These are phyloP conservation scores for Scheffersomyces spartinae DNA, from an alignment of 805 yeast genomes.

Conservation along the genomic window DNA sequence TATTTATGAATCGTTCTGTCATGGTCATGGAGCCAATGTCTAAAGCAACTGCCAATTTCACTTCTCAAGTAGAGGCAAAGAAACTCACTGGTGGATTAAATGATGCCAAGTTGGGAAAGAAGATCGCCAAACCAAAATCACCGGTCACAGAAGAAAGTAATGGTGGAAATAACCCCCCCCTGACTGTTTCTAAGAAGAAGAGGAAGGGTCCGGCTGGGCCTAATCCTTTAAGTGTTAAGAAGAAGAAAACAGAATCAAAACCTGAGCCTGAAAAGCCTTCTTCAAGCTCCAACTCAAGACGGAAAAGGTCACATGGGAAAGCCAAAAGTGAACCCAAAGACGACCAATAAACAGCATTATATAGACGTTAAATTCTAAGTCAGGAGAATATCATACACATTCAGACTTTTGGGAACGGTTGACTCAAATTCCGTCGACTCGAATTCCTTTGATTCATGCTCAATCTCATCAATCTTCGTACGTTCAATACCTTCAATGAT, in stretches of 20 bases:
- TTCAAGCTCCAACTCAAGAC: conserved; percentile 4
- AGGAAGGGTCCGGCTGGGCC: conserved; percentile 71
- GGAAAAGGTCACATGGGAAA: conserved; percentile 3
- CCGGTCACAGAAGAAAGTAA: conserved; percentile 8
- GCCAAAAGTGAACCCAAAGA: no score
- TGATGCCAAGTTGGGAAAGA: conserved; percentile 43
- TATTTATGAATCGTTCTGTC: conserved; percentile 82
- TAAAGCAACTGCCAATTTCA: conserved; percentile 39
- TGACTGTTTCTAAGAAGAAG: conserved; percentile 31
- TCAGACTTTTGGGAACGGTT: no score
- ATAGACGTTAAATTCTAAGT: no score
- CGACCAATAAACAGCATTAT: no score
- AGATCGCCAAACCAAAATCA: conserved; percentile 8
- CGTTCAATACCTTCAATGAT: no score
- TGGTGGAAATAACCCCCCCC: conserved; percentile 7
- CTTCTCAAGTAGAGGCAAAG: conserved; percentile 41
- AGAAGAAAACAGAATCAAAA: conserved; percentile 36
- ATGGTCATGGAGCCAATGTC: conserved; percentile 95
- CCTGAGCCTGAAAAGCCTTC: conserved; percentile 3
- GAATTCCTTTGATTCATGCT: no score
- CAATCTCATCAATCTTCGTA: no score
- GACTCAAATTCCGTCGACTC: no score
- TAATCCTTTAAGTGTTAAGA: conserved; percentile 83
- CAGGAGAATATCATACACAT: no score
- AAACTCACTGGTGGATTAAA: conserved; percentile 77